A percentile compares a stretch with the other conserved stretches of the same genome.
Conservation (phyloP, 139 green algal genomes). For the Spirogloea muscicola region DNA sequence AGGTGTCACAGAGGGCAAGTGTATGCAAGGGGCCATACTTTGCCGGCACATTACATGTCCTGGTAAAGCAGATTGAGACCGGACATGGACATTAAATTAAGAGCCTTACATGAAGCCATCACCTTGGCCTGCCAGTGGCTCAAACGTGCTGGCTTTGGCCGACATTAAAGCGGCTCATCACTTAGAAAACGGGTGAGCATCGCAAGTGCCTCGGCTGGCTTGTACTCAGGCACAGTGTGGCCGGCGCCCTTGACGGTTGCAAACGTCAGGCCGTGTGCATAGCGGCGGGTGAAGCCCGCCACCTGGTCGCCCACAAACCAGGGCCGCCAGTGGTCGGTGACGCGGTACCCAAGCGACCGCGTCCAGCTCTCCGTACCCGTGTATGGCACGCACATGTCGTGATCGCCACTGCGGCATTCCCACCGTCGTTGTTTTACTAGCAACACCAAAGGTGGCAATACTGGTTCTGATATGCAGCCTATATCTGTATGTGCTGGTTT, state of each 20-base stretch:
- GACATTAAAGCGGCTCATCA: conserved; percentile 22
- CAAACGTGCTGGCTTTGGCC: too few relatives aligned
- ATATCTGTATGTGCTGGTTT: too few relatives aligned
- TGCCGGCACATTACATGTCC: too few relatives aligned
- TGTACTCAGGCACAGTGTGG: conserved; percentile 75
- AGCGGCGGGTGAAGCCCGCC: conserved; percentile 63
- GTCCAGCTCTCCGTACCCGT: conserved; percentile 75
- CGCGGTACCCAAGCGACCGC: conserved; percentile 33
- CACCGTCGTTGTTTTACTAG: too few relatives aligned
- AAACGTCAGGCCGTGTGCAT: conserved; percentile 59
- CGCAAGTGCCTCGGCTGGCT: conserved; percentile 60
- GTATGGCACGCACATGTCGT: conserved; percentile 75
- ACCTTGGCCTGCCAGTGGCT: too few relatives aligned
- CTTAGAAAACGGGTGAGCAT: conserved; percentile 63
- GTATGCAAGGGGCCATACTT: too few relatives aligned
- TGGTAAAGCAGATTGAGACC: too few relatives aligned
- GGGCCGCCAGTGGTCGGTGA: conserved; percentile 52
- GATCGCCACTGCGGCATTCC: conserved; percentile 57
- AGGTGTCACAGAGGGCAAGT: too few relatives aligned
- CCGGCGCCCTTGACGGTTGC: conserved; percentile 71
- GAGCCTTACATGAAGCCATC: too few relatives aligned
- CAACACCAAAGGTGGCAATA: too few relatives aligned
- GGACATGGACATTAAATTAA: too few relatives aligned
- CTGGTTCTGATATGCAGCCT: too few relatives aligned
- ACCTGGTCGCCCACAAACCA: conserved; percentile 67